A percentile compares a stretch with the other conserved stretches of the same genome.
phyloP scores from a whole-genome alignment of 1,284 basidiomycete species.

The Boletus smithii region DNA sequence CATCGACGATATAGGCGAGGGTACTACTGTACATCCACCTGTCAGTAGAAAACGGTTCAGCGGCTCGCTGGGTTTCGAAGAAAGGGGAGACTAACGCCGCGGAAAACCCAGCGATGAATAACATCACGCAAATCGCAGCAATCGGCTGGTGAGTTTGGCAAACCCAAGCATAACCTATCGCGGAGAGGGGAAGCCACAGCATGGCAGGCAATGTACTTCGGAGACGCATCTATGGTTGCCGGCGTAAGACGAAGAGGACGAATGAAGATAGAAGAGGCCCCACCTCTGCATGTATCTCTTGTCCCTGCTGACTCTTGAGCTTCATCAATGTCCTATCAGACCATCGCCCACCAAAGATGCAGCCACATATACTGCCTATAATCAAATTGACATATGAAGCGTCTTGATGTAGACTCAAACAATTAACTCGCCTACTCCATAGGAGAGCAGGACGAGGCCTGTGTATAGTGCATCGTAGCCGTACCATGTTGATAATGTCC shows the following conservation, averaged over 20 bases:
- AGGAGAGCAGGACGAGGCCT: conserved; percentile 73
- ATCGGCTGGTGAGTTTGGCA: conserved; percentile 63
- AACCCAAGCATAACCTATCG: conserved; percentile 77
- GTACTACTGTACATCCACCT: conserved; percentile 71
- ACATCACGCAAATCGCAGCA: conserved; percentile 57
- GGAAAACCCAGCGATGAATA: conserved; percentile 66
- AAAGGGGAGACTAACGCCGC: conserved; percentile 32
- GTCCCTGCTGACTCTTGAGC: conserved; percentile 58
- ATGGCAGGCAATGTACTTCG: conserved; percentile 58
- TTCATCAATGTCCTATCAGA: conserved; percentile 63
- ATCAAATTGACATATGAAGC: not conserved
- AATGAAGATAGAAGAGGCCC: conserved; percentile 7
- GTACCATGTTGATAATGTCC: conserved; percentile 65
- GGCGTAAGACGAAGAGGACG: not conserved
- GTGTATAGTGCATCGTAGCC: conserved; percentile 68
- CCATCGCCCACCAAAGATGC: conserved; percentile 74
- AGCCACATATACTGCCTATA: conserved; percentile 64
- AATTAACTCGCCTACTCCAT: conserved; percentile 55
- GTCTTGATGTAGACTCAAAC: not conserved
- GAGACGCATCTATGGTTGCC: conserved; percentile 61
- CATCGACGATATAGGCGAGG: conserved; percentile 75
- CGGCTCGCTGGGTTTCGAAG: not conserved
- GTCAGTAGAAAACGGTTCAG: conserved; percentile 3
- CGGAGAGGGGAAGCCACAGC: conserved; percentile 52
- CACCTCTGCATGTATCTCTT: conserved; percentile 64